A percentile compares a stretch with the other conserved stretches of the same genome.
Evolutionary conservation across 345 rosid genomes (phyloP).

Genomic region (Linum trigynum): DNA sequence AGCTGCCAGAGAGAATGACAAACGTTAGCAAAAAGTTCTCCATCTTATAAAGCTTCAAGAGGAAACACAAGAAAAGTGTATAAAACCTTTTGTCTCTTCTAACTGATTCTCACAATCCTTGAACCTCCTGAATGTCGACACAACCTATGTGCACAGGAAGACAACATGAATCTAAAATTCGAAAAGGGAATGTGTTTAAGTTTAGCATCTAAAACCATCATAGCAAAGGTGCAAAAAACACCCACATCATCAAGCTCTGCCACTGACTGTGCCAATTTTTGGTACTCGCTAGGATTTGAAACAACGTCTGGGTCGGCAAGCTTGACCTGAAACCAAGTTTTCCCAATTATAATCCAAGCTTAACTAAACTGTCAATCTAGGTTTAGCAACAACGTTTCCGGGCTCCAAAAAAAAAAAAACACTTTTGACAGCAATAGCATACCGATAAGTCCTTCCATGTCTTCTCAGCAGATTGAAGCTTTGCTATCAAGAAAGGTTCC

Average conservation of each 20-base stretch:
- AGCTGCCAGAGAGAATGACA: slow-evolving; percentile 31
- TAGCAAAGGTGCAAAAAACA: not conserved
- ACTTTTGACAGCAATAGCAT: slow-evolving; percentile 8
- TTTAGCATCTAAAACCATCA: too few relatives aligned
- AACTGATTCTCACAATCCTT: slow-evolving; percentile 81
- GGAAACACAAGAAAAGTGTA: not conserved
- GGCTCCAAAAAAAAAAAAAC: too few relatives aligned
- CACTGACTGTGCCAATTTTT: slow-evolving; percentile 78
- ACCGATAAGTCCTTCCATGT: slow-evolving; percentile 96
- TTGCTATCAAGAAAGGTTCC: slow-evolving; percentile 72
- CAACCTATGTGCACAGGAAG: slow-evolving; percentile 43
- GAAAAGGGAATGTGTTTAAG: not conserved
- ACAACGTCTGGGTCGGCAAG: slow-evolving; percentile 87
- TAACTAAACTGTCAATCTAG: too few relatives aligned
- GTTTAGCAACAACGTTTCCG: too few relatives aligned
- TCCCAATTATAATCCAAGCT: not conserved
- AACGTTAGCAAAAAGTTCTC: not conserved
- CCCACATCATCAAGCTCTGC: slow-evolving; percentile 86
- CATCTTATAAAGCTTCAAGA: not conserved
- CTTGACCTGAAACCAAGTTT: slow-evolving; percentile 40
- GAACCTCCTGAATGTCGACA: slow-evolving; percentile 53
- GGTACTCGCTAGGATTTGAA: slow-evolving; percentile 69
- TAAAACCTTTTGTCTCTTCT: slow-evolving; percentile 63
- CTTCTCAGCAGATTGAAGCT: slow-evolving; percentile 90
- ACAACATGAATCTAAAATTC: not conserved